These are phyloP conservation scores for Rhizopus stolonifer DNA, from an alignment of 371 early-diverging fungal genomes.

Conservation along the genomic window DNA sequence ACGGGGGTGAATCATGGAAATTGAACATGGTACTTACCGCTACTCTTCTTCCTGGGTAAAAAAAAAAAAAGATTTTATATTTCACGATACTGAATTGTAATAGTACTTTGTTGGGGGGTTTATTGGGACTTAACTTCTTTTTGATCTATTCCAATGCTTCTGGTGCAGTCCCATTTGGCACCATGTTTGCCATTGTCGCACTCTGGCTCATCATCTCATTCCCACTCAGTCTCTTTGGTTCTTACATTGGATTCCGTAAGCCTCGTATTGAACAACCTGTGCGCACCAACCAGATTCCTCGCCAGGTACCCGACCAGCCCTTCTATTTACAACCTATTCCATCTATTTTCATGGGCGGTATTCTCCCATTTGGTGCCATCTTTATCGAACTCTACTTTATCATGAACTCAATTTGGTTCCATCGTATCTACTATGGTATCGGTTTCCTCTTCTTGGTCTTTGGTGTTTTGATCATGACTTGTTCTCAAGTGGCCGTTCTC, in stretches of 20 bases:
- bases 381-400: constrained; percentile 90
- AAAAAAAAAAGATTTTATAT: not conserved
- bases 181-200: constrained; percentile 81
- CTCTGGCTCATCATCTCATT: constrained; percentile 89
- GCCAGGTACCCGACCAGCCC: constrained; percentile 86
- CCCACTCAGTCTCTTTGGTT: constrained; percentile 89
- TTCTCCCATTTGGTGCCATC: constrained; percentile 88
- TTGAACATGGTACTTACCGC: constrained; percentile 81
- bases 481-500: constrained; percentile 80
- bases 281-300: constrained; percentile 90
- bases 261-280: constrained; percentile 87
- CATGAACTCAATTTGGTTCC: constrained; percentile 91
- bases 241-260: constrained; percentile 90
- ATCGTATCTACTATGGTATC: constrained; percentile 89
- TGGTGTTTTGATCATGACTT: constrained; percentile 78
- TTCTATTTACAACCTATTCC: constrained; percentile 73
- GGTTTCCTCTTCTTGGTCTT: constrained; percentile 84
- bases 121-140: constrained; percentile 87
- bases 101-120: constrained; percentile 62
- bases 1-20: constrained; percentile 87
- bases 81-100: not conserved
- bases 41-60: constrained; percentile 72
- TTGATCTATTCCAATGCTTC: constrained; percentile 85
- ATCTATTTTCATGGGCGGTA: constrained; percentile 80
- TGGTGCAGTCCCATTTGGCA: constrained; percentile 91